Percentiles rank a stretch among this genome's conserved stretches.
Evolutionary conservation across 805 yeast genomes (phyloP).

Genomic region (Candida boleticola): DNA sequence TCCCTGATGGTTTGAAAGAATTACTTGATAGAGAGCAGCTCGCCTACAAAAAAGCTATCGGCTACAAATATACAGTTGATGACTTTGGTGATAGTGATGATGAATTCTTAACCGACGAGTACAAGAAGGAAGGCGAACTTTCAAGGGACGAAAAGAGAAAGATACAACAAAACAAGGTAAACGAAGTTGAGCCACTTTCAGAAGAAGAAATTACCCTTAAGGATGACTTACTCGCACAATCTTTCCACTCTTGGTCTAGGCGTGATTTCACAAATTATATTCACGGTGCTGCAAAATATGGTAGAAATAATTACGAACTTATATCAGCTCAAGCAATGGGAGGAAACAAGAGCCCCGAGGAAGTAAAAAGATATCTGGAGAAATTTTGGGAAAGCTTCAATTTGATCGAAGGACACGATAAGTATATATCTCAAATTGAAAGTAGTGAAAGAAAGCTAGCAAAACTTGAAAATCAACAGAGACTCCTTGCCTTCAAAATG

Average conservation of each 20-base stretch:
- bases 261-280: constrained; percentile 73
- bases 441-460: constrained; percentile 67
- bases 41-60: constrained; percentile 57
- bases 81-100: constrained; percentile 62
- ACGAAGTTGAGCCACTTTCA: constrained; percentile 55
- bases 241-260: constrained; percentile 69
- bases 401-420: constrained; percentile 68
- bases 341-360: constrained; percentile 56
- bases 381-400: constrained; percentile 62
- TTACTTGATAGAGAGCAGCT: constrained; percentile 65
- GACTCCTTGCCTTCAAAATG: constrained; percentile 52
- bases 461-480: constrained; percentile 53
- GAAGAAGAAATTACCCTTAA: constrained; percentile 60
- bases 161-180: constrained; percentile 55
- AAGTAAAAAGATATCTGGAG: constrained; percentile 55
- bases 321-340: constrained; percentile 54
- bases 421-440: constrained; percentile 69
- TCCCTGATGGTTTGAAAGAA: constrained; percentile 50
- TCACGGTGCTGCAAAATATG: constrained; percentile 67
- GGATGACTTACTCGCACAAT: constrained; percentile 49
- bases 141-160: constrained; percentile 35
- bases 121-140: constrained; percentile 26
- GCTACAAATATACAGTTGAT: constrained; percentile 54
- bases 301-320: constrained; percentile 48
- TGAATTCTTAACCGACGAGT: constrained; percentile 48